These are phyloP conservation scores for Penicillium digitatum DNA, from an alignment of 2,329 filamentous ascomycete genomes.

Conservation along the genomic window DNA sequence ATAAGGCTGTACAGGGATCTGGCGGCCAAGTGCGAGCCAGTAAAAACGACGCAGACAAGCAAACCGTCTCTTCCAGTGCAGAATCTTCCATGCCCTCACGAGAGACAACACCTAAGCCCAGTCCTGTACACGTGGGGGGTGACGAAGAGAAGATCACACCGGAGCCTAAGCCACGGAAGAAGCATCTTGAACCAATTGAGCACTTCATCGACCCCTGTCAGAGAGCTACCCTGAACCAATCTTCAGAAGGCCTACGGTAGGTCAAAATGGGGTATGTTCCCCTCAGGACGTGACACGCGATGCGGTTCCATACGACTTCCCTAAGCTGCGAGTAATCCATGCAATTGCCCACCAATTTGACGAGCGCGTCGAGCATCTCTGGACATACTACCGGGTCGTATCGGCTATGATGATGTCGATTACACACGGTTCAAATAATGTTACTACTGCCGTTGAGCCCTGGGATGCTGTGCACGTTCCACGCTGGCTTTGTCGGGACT, in stretches of 20 bases:
- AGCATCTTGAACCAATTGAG: constrained; percentile 21
- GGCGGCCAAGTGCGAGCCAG: constrained; percentile 25
- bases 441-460: constrained; percentile 44
- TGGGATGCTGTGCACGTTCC: constrained; percentile 37
- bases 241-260: constrained; percentile 34
- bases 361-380: constrained; percentile 47
- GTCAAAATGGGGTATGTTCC: constrained; percentile 43
- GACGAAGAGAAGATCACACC: constrained; percentile 17
- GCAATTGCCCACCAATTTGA: constrained; percentile 45
- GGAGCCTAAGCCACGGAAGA: constrained; percentile 18
- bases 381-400: constrained; percentile 44
- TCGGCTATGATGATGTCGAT: constrained; percentile 44
- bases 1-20: constrained; percentile 1
- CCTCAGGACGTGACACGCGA: constrained; percentile 45
- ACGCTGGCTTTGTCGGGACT: constrained; percentile 29
- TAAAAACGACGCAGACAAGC: constrained; percentile 1
- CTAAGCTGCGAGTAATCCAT: constrained; percentile 37
- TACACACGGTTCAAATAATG: constrained; percentile 46
- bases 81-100: constrained; percentile 5
- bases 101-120: constrained; percentile 4
- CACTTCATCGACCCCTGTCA: constrained; percentile 24
- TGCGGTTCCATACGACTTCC: constrained; percentile 40
- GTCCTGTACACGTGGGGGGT: constrained; percentile 3
- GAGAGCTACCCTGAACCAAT: constrained; percentile 10
- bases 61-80: constrained; percentile 2